phyloP scores from a whole-genome alignment of 2,329 filamentous ascomycete genomes.

The Fusarium succisae region DNA sequence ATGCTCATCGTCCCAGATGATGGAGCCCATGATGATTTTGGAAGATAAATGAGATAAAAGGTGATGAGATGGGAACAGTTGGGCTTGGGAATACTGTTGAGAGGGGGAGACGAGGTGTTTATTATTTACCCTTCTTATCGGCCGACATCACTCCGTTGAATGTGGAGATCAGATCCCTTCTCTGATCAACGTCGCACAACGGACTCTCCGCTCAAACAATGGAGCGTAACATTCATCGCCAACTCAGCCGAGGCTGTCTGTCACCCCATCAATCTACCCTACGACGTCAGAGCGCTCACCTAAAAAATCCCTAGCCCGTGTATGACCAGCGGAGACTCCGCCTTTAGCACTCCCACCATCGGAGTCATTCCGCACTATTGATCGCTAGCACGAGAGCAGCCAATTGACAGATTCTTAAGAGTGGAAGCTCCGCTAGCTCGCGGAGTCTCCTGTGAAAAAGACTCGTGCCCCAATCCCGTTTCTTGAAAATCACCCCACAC shows the following conservation, averaged over 20 bases:
- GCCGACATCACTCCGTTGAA: not conserved
- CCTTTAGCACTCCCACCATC: not conserved
- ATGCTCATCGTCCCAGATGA: conserved; percentile 45
- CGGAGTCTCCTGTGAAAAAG: conserved; percentile 18
- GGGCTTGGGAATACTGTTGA: not conserved
- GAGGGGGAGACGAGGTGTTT: conserved; percentile 16
- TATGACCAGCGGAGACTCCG: conserved; percentile 25
- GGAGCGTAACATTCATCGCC: not conserved
- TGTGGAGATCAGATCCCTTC: conserved; percentile 7
- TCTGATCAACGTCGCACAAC: not conserved
- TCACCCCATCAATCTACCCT: not conserved
- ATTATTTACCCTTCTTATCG: not conserved
- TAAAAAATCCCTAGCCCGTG: not conserved
- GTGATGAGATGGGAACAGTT: not conserved
- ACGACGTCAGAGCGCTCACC: not conserved
- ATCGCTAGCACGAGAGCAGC: not conserved
- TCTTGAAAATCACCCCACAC: conserved; percentile 24
- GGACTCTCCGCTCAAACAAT: not conserved
- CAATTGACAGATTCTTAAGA: not conserved
- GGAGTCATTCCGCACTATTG: conserved; percentile 11
- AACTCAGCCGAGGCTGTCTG: not conserved
- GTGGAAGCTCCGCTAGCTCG: conserved; percentile 1
- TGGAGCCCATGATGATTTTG: conserved; percentile 48
- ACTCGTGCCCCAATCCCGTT: conserved; percentile 15
- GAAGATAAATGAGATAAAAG: too few species aligned